Evolutionary conservation across 306 rosid species (phyloP), one percentile per base, ranked within the genome.

Genomic region (Sicyos edulis): DNA sequence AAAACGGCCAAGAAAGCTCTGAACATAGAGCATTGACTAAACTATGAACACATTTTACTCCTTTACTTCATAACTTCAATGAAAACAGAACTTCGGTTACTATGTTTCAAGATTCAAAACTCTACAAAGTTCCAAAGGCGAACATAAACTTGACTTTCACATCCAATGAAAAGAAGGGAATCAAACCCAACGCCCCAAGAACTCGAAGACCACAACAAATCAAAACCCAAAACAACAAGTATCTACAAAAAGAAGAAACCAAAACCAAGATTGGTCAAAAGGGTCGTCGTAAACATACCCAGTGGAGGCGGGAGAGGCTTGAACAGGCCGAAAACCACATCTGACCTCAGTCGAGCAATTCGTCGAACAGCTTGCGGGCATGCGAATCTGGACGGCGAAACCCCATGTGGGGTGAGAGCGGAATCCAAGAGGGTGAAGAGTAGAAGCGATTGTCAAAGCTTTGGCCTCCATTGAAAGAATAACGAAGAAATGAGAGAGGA

Each of bases 381-480:
- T 74, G 52, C 4, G 22, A 26, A 24, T 66, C 5, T 34, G 79
- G 71, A 53, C 65, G 76, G 51, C 54, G 51, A 81, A 54, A 45
- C 74, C 20, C 52, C 34, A 64, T 53, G 22, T 72, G 83, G 83
- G 61, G 75, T 62, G 77, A 4, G 80, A 77, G 1, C 58, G 59
- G 32, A 5, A 51, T 42, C 69, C 70, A 47, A 75, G 54, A 17
- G 84, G 14, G 10, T 73, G 34, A 3, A 82, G 55, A 57, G 76
- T 45, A 53, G 72, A 53, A 53, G 79, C 50, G n/a, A 77, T 56
- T 74, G 80, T 81, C 0, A 86, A 26, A 66, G 88, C 77, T 83
- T 73, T 88, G 2, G 92, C 79, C 72, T 86, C 95, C 97, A 92
- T 92, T 72, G 77, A 53, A 63, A 2, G 55, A 54, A n/a, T 5